Evolutionary conservation across 257 asterid species (phyloP).

Genomic region (Fraxinus pennsylvanica): DNA sequence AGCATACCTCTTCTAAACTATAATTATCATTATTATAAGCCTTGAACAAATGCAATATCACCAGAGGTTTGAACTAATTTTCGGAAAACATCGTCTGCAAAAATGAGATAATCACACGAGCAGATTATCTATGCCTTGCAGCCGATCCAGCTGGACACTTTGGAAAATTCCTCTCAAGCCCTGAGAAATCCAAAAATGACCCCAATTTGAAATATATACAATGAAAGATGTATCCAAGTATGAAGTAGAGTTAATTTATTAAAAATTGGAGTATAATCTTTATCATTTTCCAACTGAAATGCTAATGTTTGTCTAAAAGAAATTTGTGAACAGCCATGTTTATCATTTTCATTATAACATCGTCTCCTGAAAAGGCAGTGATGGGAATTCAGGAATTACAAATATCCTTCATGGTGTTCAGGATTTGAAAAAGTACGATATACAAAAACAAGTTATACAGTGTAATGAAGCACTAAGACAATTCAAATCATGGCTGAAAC

Average conservation of each 20-base stretch:
- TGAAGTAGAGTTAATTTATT: neutral
- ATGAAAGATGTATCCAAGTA: neutral
- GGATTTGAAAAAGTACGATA: neutral
- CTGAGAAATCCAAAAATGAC: constrained; percentile 29
- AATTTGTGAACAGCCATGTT: neutral
- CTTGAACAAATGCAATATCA: neutral
- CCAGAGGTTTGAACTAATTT: neutral
- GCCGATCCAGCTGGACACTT: neutral
- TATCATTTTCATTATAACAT: neutral
- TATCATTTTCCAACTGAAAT: neutral
- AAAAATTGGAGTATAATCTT: neutral
- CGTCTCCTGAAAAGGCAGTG: neutral
- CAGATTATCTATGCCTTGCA: neutral
- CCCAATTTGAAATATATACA: neutral
- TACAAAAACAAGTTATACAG: neutral
- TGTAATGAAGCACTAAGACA: neutral
- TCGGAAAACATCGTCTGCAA: neutral
- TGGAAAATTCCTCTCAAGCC: constrained; percentile 28
- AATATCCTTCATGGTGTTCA: neutral
- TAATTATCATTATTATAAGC: neutral
- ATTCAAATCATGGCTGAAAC: neutral
- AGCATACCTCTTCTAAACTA: neutral
- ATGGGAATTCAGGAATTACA: neutral
- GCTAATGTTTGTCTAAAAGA: neutral
- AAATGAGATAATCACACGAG: neutral